phyloP scores from a whole-genome alignment of 352 stramenopile species.

The Albugo candida region DNA sequence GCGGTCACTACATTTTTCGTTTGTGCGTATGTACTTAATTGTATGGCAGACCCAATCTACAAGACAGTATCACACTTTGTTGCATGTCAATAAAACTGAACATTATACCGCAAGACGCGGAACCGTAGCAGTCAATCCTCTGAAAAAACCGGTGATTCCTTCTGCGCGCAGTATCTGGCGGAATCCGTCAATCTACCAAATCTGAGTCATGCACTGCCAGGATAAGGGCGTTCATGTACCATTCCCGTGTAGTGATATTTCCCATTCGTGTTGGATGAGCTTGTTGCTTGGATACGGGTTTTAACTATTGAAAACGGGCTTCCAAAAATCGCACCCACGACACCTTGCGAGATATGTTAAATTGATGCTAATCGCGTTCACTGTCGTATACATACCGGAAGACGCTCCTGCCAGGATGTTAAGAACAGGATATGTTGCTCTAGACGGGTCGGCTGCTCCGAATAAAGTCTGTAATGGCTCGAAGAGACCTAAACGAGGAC shows the following conservation, averaged over 20 bases:
- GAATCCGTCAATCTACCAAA: slow-evolving; percentile 50
- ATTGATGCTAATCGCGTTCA: not conserved
- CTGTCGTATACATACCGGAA: slow-evolving; percentile 16
- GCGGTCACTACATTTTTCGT: slow-evolving; percentile 66
- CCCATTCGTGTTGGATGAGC: slow-evolving; percentile 55
- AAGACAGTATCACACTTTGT: not conserved
- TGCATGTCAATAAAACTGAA: not conserved
- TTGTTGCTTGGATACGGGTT: slow-evolving; percentile 62
- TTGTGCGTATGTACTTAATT: slow-evolving; percentile 70
- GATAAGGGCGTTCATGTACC: slow-evolving; percentile 15
- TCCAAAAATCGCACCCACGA: slow-evolving; percentile 54
- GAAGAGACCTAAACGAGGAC: slow-evolving; percentile 50
- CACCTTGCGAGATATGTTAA: slow-evolving; percentile 14
- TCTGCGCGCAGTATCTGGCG: slow-evolving; percentile 50
- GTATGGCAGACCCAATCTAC: slow-evolving; percentile 66
- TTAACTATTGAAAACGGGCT: slow-evolving; percentile 78
- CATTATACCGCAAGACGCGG: slow-evolving; percentile 49
- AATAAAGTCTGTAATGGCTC: slow-evolving; percentile 62
- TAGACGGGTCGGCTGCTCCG: slow-evolving; percentile 54
- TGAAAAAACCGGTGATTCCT: slow-evolving; percentile 47
- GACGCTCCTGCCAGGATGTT: slow-evolving; percentile 57
- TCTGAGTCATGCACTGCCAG: not conserved
- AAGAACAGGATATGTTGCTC: slow-evolving; percentile 46
- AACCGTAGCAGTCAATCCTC: slow-evolving; percentile 48
- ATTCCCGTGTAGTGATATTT: slow-evolving; percentile 73